Evolutionary conservation across 257 asterid species (phyloP), one percentile per base, ranked within the genome.

Genomic region (Penstemon newberryi): DNA sequence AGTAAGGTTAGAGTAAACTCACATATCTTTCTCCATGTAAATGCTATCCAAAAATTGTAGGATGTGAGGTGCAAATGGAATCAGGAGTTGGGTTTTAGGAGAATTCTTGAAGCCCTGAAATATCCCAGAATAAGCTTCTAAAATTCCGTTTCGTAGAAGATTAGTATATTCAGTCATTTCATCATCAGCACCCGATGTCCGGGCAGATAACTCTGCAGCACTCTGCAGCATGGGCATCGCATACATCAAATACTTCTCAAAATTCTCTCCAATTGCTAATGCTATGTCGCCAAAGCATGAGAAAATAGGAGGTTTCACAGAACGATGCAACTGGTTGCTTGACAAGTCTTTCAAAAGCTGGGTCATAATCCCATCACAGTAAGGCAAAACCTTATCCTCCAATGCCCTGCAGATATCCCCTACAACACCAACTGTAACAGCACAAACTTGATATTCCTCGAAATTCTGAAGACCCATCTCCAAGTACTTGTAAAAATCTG

Each of bases 181-280:
- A 67, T 88, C 97, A 77, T 91, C 95, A 42, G 64, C 88, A 8
- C 80, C 81, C 13, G 91, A 74, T 59, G 95, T 79, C 60, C 53
- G 97, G 36, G 85, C 92, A 62, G 91, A 88, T 76, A 89, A 56
- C 82, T 88, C 97, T 0, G 92, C 97, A 43, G 96, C 96, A 73
- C 93, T 86, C 78, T 88, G 96, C 51, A 91, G 92, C 97, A 88
- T 88, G 19, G 96, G 95, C 95, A 91, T 87, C 33, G 97, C 89
- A 72, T 86, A 89, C 83, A 83, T 86, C 80, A 87, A 73, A 81
- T 88, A 91, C 85, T 89, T 89, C 75, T 89, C 95, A 56, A 89
- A 88, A 57, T 85, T 82, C 79, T 86, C 95, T 41, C 95, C 95
- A 10, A 91, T 89, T 1, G 97, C 96, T 68, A 86, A 77, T 0